Conservation (phyloP, 2,329 filamentous ascomycete genomes). For the Ceratocystis destructans region DNA sequence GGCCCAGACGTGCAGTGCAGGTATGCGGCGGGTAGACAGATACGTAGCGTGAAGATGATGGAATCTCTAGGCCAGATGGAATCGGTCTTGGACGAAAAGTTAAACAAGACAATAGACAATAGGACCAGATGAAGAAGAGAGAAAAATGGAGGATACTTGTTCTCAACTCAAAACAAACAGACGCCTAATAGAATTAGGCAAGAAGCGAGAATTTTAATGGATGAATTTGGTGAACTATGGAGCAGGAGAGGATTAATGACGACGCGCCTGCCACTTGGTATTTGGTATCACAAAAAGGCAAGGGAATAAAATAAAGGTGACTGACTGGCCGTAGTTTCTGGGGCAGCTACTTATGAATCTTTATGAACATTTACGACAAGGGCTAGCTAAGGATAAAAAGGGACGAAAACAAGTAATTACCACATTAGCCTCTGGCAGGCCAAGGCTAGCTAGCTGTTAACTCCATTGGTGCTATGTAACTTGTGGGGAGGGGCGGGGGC, state of each 20-base stretch:
- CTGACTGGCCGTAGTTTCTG: neutral
- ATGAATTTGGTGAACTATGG: neutral
- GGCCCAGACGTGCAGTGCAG: neutral
- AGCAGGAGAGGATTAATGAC: constrained; percentile 5
- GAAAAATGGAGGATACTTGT: neutral
- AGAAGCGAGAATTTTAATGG: neutral
- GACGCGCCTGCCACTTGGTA: neutral
- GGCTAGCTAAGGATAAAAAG: neutral
- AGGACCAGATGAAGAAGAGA: neutral
- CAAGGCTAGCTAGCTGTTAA: neutral
- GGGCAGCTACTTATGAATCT: neutral
- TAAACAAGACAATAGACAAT: neutral
- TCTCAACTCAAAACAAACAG: neutral
- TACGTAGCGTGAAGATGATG: neutral
- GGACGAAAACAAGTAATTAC: neutral
- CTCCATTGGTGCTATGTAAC: neutral
- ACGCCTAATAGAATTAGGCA: neutral
- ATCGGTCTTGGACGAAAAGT: neutral
- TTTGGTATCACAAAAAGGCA: constrained; percentile 14
- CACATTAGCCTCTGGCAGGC: neutral
- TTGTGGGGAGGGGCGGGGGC: neutral
- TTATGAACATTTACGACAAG: no score
- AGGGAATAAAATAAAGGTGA: neutral
- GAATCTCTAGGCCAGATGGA: neutral
- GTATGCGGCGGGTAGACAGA: neutral